Base-by-base conservation (phyloP, 495 filamentous ascomycete genomes). In the Alectoria sarmentosa region DNA sequence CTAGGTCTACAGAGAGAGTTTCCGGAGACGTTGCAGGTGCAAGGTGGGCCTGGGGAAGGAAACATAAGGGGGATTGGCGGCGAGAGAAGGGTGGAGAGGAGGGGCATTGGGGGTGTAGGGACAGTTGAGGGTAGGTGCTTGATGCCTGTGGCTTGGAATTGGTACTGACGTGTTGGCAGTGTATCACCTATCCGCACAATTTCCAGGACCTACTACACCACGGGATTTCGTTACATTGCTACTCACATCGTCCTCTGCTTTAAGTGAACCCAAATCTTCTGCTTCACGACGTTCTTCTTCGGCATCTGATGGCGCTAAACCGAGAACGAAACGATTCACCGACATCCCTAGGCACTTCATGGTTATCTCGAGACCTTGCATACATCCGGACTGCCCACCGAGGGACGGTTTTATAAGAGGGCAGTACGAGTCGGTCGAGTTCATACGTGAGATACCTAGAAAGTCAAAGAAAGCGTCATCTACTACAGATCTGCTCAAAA, bases 361-460 rank as follows among this genome's bases (percentile, higher is more conserved):
- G 80, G 83, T 96, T 65, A 83, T 96, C 8, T 96, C 92, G 19
- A 88, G 86, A 72, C 94, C 94, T 1, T 88, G 89, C 71, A 75
- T 76, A 36, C 93, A 96, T 76, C 84, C 85, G 0, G 86, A 89
- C 63, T 86, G 86, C 26, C 85, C 85, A 6, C 80, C 80, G 17
- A 78, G 86, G 26, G 72, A 84, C 64, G 88, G 88, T 13, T 91
- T 88, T 69, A 87, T 96, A 61, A 79, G 92, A 21, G 94, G 92
- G 0, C 79, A 87, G 64, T 98, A 96, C 74, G 92, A 98, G 77
- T 92, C 88, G 19, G 88, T 98, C 30, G 93, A 97, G 73, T 82
- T 96, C 62, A 90, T 98, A 61, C 81, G 94, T 48, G 94, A 97
- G 76, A 80, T 96, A 36, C 86, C 86, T 1, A 62, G 77, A 13